These are phyloP conservation scores for Aquilaria agallochum DNA, from an alignment of 441 rosid species.

Conservation along the genomic window DNA sequence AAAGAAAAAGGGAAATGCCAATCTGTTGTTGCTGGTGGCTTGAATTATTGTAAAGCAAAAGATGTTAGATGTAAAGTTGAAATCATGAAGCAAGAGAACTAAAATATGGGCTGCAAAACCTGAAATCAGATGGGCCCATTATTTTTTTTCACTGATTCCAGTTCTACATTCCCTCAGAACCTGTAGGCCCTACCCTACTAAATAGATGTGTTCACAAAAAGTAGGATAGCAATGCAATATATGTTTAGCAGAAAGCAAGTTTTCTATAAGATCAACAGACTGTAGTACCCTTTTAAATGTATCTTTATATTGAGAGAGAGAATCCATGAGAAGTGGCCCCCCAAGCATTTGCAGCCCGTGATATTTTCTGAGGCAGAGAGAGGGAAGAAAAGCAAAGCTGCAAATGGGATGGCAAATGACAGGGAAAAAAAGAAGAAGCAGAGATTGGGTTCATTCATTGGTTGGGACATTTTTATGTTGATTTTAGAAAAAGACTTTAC, in stretches of 20 bases:
- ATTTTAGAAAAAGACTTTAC: too few species aligned
- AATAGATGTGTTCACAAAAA: slow-evolving; percentile 9
- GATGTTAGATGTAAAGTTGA: slow-evolving; percentile 20
- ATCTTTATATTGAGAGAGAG: background rate
- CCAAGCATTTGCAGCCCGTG: background rate
- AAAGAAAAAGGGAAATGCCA: slow-evolving; percentile 1
- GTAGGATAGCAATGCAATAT: slow-evolving; percentile 6
- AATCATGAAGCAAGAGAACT: background rate
- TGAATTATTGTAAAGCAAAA: slow-evolving; percentile 21
- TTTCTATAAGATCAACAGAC: too few species aligned
- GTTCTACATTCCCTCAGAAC: too few species aligned
- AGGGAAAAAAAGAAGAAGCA: background rate
- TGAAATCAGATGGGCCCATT: too few species aligned
- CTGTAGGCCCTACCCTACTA: too few species aligned
- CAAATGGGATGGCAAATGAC: slow-evolving; percentile 11
- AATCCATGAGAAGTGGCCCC: slow-evolving; percentile 4
- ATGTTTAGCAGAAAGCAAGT: background rate
- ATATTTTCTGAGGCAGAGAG: background rate
- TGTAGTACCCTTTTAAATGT: too few species aligned
- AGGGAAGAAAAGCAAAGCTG: background rate
- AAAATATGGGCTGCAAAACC: slow-evolving; percentile 10
- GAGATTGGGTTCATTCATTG: background rate
- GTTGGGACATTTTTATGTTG: too few species aligned
- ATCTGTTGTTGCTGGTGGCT: slow-evolving; percentile 15
- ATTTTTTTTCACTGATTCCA: too few species aligned